Conservation (phyloP, 371 early-diverging fungal genomes). For the Batkoa obscura region DNA sequence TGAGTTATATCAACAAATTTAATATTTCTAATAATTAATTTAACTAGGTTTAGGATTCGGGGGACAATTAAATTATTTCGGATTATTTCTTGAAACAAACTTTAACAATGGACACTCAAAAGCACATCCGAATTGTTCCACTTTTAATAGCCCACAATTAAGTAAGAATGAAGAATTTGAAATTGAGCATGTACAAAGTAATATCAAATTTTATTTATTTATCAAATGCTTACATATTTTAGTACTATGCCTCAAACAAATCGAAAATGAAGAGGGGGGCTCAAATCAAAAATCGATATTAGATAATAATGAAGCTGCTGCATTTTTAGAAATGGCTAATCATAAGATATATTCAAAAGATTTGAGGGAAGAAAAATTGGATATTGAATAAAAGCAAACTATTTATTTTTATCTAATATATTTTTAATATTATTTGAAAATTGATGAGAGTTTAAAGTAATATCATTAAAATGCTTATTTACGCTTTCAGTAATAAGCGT, state of each 20-base stretch:
- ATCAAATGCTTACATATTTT: slow-evolving; percentile 5
- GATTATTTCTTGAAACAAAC: slow-evolving; percentile 48
- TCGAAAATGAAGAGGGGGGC: slow-evolving; percentile 32
- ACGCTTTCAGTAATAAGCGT: no score
- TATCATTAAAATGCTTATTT: no score
- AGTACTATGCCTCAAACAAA: slow-evolving; percentile 50
- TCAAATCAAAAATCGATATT: slow-evolving; percentile 22
- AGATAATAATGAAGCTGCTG: slow-evolving; percentile 43
- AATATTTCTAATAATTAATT: not conserved
- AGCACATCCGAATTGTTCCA: slow-evolving; percentile 45
- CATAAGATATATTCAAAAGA: slow-evolving; percentile 57
- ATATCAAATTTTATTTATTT: not conserved
- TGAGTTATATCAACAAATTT: not conserved
- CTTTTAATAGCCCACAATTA: slow-evolving; percentile 39
- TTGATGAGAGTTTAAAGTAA: no score
- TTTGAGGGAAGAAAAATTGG: slow-evolving; percentile 24
- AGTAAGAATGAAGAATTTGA: slow-evolving; percentile 32
- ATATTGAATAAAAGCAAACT: not conserved
- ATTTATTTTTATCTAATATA: no score
- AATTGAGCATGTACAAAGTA: slow-evolving; percentile 54
- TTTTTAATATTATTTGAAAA: no score
- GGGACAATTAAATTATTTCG: slow-evolving; percentile 68
- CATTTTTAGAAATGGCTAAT: slow-evolving; percentile 75
- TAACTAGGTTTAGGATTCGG: slow-evolving; percentile 37
- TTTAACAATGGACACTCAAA: slow-evolving; percentile 54